Evolutionary conservation across 1,139 yeast species (phyloP).

Genomic region (Kluyveromyces sp.): DNA sequence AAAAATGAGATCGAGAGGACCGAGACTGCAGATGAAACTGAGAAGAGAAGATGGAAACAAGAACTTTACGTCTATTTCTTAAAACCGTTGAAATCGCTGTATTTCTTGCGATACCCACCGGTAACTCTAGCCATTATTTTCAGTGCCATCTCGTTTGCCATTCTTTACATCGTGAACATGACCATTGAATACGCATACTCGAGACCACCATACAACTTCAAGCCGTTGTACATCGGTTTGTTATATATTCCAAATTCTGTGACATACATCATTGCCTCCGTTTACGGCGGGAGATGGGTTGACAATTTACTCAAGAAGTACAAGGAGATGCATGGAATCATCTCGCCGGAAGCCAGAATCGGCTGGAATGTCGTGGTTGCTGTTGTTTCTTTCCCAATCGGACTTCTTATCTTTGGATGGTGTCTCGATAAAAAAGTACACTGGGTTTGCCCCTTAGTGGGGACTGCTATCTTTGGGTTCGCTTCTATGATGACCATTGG

Average conservation of each 20-base stretch:
- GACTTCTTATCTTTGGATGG: constrained; percentile 79
- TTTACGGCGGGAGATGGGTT: constrained; percentile 74
- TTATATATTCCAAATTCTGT: constrained; percentile 79
- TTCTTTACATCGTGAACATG: constrained; percentile 67
- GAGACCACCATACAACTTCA: constrained; percentile 61
- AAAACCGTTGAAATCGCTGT: constrained; percentile 46
- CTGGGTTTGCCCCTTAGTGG: constrained; percentile 74
- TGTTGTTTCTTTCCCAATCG: constrained; percentile 52
- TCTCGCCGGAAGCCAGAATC: constrained; percentile 71
- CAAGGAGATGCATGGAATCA: constrained; percentile 54
- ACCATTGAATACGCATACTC: constrained; percentile 61
- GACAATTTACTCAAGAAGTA: constrained; percentile 53
- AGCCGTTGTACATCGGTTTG: constrained; percentile 60
- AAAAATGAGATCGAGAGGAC: constrained; percentile 28
- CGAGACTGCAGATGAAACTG: constrained; percentile 23
- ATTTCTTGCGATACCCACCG: constrained; percentile 62
- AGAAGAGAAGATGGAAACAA: constrained; percentile 24
- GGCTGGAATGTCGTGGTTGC: constrained; percentile 70
- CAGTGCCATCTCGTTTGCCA: constrained; percentile 63
- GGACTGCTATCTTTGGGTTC: constrained; percentile 75
- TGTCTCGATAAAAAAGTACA: constrained; percentile 55
- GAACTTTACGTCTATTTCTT: constrained; percentile 37
- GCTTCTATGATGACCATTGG: constrained; percentile 83
- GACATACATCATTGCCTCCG: constrained; percentile 65
- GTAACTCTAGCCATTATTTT: constrained; percentile 57